Base-by-base conservation (phyloP, 2,329 filamentous ascomycete genomes). In the Cytospora piceicola region DNA sequence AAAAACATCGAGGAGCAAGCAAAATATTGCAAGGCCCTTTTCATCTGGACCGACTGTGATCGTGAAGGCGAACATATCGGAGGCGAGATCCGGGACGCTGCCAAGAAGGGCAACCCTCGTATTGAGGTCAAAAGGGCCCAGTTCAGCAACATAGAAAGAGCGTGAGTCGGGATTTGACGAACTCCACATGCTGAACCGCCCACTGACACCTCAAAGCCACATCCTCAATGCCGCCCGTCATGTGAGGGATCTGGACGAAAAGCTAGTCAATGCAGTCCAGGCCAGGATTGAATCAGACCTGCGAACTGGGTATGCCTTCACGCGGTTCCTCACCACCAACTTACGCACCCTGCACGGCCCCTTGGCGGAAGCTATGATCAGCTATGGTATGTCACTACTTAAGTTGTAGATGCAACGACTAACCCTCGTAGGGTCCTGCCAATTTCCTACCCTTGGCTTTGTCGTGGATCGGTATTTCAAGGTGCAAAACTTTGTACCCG, bases 41-140 rank as follows among this genome's bases (percentile, higher is more conserved):
- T 96, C 77, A 97, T 99, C 72, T 99, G 95, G 95, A 99, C 95
- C 0, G 95, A 99, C 83, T 98, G 95, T 77, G 95, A 99, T 82
- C 88, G 94, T 63, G 95, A 99, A 82, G 95, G 95, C 42, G 95
- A 99, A 76, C 91, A 98, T 74, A 99, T 99, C 71, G 95, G 95
- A 8, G 85, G 90, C 49, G 94, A 99, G 76, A 94, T 99, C 67
- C 89, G 93, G 54, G 86, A 91, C 61, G 90, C 94, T 66, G 95
- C 95, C 6, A 81, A 83, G 56, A 88, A 88, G 72, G 89, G 86
- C 12, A 98, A 97, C 69, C 77, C 83, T 12, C 81, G 81, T 1
- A 88, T 99, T 52, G 84, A 93, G 68, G 86, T 97, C 65, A 95
- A 92, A 74, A 86, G 95, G 72, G 95, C 95, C 17, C 90, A 83